These are phyloP conservation scores for Dichotomocladium elegans DNA, from an alignment of 371 early-diverging fungal species.

Conservation along the genomic window DNA sequence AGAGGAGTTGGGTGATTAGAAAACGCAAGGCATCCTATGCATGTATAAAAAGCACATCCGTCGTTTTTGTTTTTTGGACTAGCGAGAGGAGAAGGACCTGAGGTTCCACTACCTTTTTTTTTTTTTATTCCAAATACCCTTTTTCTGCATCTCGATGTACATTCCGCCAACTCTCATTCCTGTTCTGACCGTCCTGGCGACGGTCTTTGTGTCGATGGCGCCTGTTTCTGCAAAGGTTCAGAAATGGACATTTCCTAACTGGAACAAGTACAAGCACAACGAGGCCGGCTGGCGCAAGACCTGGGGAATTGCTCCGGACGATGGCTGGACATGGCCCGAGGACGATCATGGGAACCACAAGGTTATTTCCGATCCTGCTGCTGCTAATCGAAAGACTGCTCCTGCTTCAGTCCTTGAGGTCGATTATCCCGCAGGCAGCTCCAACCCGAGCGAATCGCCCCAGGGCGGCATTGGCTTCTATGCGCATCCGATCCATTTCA, in stretches of 20 bases:
- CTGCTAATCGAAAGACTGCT: slow-evolving; percentile 4
- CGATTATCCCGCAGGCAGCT: slow-evolving; percentile 37
- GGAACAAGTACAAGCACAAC: slow-evolving; percentile 14
- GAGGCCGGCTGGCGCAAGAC: slow-evolving; percentile 12
- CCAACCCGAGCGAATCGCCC: slow-evolving; percentile 31
- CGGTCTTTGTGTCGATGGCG: not conserved
- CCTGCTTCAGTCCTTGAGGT: slow-evolving; percentile 36
- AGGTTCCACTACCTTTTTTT: too few relatives aligned
- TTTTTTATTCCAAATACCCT: not conserved
- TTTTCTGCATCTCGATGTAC: not conserved
- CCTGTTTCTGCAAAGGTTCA: not conserved
- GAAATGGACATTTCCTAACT: not conserved
- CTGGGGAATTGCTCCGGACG: slow-evolving; percentile 17
- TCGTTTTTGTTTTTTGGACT: too few relatives aligned
- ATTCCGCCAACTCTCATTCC: not conserved
- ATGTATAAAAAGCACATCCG: too few relatives aligned
- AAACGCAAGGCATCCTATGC: too few relatives aligned
- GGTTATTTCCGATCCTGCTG: slow-evolving; percentile 37
- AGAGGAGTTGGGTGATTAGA: not conserved
- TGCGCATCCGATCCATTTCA: slow-evolving; percentile 36
- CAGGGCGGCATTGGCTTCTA: slow-evolving; percentile 53
- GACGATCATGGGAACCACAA: slow-evolving; percentile 14
- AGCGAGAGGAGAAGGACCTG: too few relatives aligned
- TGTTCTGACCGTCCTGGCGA: too few relatives aligned
- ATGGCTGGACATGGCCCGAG: slow-evolving; percentile 25